Evolutionary conservation across 345 rosid species (phyloP), one percentile per base, ranked within the genome.

Genomic region (Linum lewisii): DNA sequence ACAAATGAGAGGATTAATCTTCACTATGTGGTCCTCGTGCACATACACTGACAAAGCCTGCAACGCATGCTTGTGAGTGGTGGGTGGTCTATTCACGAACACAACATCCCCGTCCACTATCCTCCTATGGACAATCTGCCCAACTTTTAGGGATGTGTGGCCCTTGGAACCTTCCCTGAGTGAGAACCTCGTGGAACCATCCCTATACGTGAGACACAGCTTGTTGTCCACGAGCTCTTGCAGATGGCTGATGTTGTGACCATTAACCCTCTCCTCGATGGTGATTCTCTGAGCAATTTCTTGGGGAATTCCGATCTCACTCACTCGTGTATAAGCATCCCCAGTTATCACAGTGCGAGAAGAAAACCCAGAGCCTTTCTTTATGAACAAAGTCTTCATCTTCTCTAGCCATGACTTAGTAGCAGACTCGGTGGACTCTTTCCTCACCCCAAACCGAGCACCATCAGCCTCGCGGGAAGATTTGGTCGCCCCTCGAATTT

Each of bases 311-410:
- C 99, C 99, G 67, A 93, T 85, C 65, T 89, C 87, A 63, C 82
- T 83, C 11, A 93, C 99, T 34, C 47, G 68, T 59, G 78, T 83
- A 67, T 80, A 93, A 11, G 91, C 78, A 72, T 93, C 99, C 34
- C 99, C 99, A 19, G 99, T 86, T 59, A 93, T 87, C 68, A 93
- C 97, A 69, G 86, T 83, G n/a, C 99, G 90, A 8, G 99, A 93
- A 56, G 97, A 89, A 54, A 89, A 93, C 42, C 99, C 99, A 32
- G 89, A 88, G 24, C 99, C 95, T 73, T 93, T 93, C 36, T 86
- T 83, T 2, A 93, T 89, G 72, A 93, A 93, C 51, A 93, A 69
- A 0, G 89, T 93, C 56, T 77, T 73, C 86, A 93, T 93, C 64
- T 93, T 93, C 64, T 93, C 97, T 21, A 82, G 69, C 99, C 99